Base-by-base conservation (phyloP, 2,329 filamentous ascomycete genomes). In the Shiraia bambusicola region DNA sequence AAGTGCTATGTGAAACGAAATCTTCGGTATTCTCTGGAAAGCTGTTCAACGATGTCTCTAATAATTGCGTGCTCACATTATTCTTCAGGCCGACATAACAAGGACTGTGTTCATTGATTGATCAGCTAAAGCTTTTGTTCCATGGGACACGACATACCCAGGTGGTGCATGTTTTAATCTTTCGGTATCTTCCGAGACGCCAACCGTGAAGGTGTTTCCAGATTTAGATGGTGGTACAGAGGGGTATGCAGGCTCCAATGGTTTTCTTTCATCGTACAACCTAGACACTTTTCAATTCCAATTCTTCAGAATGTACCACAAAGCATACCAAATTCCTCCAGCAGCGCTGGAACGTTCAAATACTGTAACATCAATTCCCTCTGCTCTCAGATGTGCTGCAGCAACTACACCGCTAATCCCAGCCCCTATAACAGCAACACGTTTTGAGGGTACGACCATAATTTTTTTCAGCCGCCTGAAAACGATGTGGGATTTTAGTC, bases 21-120 rank as follows among this genome's bases (percentile, higher is more conserved):
- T 81, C 78, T 2, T 76, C 75, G 0, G 81, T 86, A 1, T 77
- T 79, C 5, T 74, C 63, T 0, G 82, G 80, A 77, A 84, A 88
- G 5, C 59, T 47, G 37, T 74, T 73, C 32, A 78, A 61, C 14
- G 69, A 75, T 2, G 74, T 73, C 30, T 73, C 65, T 56, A 80
- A 73, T 42, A 79, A 59, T 4, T 70, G 68, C 2, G 77, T 79
- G 5, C 72, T 69, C 12, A 80, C 75, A 44, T 80, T 81, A 52
- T 79, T 81, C 39, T 66, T 73, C 6, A 81, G 58, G 7, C 75
- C 74, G 12, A 72, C 59, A 47, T 80, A 80, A 45, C 76, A 79
- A 7, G 77, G 76, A 2, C 74, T 77, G 3, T 7, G 15, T 34
- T 33, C 1, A 40, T 51, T 28, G 47, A 45, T 33, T 41, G 13